Evolutionary conservation across 352 stramenopile species (phyloP).

Genomic region (Phytopythium montanum): DNA sequence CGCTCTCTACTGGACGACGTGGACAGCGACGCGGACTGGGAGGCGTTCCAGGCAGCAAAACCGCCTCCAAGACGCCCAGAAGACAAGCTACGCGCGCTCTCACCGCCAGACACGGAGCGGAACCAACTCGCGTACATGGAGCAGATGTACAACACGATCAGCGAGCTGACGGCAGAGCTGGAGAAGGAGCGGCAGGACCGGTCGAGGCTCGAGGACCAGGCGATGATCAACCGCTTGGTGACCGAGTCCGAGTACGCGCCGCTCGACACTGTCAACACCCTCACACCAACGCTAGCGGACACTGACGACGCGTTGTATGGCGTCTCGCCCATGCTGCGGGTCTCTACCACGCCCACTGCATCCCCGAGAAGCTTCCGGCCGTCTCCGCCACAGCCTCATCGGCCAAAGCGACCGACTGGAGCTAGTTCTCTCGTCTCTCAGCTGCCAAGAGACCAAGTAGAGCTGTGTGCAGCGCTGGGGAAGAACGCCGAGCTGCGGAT

Average conservation of each 20-base stretch:
- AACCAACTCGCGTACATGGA: slow-evolving; percentile 65
- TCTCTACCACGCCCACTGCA: not conserved
- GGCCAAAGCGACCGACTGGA: slow-evolving; percentile 11
- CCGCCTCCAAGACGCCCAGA: slow-evolving; percentile 14
- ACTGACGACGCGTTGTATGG: slow-evolving; percentile 11
- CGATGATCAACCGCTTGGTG: slow-evolving; percentile 11
- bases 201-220: slow-evolving; percentile 9
- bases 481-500: slow-evolving; percentile 70
- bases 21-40: slow-evolving; percentile 2
- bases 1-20: not conserved
- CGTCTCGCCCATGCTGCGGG: slow-evolving; percentile 6
- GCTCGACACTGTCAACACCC: slow-evolving; percentile 13
- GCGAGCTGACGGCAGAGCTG: slow-evolving; percentile 39
- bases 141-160: slow-evolving; percentile 64
- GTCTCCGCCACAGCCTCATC: slow-evolving; percentile 10
- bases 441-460: slow-evolving; percentile 42
- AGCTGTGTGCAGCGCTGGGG: slow-evolving; percentile 50
- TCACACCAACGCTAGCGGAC: slow-evolving; percentile 6
- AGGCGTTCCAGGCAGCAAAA: slow-evolving; percentile 13
- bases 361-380: not conserved
- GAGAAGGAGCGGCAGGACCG: slow-evolving; percentile 37
- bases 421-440: not conserved
- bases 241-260: slow-evolving; percentile 22
- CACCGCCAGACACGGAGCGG: slow-evolving; percentile 21
- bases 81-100: slow-evolving; percentile 3